These are phyloP conservation scores for Bifiguratus adelaidae DNA, from an alignment of 192 early-diverging fungal genomes.

Conservation along the genomic window DNA sequence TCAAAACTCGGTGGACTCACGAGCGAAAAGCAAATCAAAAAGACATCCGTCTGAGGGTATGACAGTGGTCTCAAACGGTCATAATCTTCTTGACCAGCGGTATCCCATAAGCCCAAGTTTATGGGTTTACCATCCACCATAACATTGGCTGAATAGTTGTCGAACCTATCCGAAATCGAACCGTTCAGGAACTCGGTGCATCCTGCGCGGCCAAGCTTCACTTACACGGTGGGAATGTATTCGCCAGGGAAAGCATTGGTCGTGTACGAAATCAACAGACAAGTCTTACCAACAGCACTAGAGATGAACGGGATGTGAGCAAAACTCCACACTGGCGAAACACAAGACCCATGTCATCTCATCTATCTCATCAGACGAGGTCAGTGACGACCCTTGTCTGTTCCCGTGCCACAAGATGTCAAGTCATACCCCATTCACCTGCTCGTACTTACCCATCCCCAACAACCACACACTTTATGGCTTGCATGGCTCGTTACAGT, in stretches of 20 bases:
- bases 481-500: conserved; percentile 16
- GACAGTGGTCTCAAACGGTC: conserved; percentile 85
- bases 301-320: background rate
- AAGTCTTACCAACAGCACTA: conserved; percentile 93
- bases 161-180: conserved; percentile 31
- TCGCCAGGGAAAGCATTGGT: conserved; percentile 99
- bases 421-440: background rate
- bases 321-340: too few relatives aligned
- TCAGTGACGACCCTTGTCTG: background rate
- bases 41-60: conserved; percentile 70
- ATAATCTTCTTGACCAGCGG: conserved; percentile 91
- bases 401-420: background rate
- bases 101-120: conserved; percentile 89
- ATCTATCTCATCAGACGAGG: too few relatives aligned
- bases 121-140: conserved; percentile 95
- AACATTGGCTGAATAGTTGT: conserved; percentile 92
- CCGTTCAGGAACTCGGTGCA: background rate
- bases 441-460: conserved; percentile 12
- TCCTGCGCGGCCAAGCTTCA: background rate
- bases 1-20: conserved; percentile 11
- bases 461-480: conserved; percentile 20
- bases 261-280: conserved; percentile 95
- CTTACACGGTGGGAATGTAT: conserved; percentile 99
- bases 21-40: conserved; percentile 9
- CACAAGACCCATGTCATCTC: too few relatives aligned